phyloP scores from a whole-genome alignment of 192 early-diverging fungal genomes.

The Gaertneriomyces semiglobifer region DNA sequence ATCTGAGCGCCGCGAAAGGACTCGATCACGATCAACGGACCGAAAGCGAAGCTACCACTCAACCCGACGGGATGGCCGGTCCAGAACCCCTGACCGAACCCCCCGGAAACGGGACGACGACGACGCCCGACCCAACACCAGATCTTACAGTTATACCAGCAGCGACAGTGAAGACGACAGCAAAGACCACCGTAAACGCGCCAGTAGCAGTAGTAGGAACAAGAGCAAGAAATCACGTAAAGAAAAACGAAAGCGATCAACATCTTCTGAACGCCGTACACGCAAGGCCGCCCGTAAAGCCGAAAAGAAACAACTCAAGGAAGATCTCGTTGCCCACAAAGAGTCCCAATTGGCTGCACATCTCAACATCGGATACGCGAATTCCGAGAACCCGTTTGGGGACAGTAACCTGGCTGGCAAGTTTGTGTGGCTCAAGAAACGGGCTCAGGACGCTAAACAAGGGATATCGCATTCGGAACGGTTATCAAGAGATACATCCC shows the following conservation, averaged over 20 bases:
- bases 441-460: conserved; percentile 70
- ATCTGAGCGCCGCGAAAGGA: not conserved
- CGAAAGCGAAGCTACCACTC: too few relatives aligned
- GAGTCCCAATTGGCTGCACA: conserved; percentile 48
- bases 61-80: not conserved
- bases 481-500: conserved; percentile 50
- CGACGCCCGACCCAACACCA: too few relatives aligned
- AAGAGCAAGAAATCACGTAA: not conserved
- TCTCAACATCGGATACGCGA: conserved; percentile 62
- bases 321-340: conserved; percentile 43
- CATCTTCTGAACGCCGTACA: conserved; percentile 21
- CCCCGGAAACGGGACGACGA: not conserved
- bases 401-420: conserved; percentile 76
- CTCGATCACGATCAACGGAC: not conserved
- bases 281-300: conserved; percentile 29
- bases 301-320: conserved; percentile 40
- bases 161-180: too few relatives aligned
- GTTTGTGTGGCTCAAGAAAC: conserved; percentile 94
- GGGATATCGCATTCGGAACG: conserved; percentile 58
- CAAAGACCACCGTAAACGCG: too few relatives aligned
- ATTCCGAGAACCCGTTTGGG: conserved; percentile 75
- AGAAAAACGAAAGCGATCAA: conserved; percentile 21
- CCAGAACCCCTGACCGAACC: not conserved
- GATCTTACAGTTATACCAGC: too few relatives aligned
- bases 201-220: not conserved